Conservation (phyloP, 441 rosid genomes). For the Bruguiera hainesii region DNA sequence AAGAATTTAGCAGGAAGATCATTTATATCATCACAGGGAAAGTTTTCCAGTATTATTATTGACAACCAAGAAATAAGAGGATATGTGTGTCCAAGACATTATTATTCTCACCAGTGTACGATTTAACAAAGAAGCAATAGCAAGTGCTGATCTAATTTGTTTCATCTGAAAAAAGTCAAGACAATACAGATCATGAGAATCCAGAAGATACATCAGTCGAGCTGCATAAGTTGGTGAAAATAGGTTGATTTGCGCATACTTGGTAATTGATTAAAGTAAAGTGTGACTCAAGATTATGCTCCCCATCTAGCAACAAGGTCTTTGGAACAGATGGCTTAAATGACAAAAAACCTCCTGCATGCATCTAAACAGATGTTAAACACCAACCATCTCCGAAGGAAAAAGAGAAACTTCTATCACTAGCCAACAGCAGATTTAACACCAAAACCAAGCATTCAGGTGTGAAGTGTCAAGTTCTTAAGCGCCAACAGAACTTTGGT, state of each 20-base stretch:
- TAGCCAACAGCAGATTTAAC: not conserved
- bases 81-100: slow-evolving; percentile 3
- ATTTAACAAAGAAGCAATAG: slow-evolving; percentile 78
- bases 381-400: slow-evolving; percentile 8
- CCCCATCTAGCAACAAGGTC: slow-evolving; percentile 77
- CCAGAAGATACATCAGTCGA: slow-evolving; percentile 13
- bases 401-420: slow-evolving; percentile 14
- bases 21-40: not conserved
- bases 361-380: slow-evolving; percentile 24
- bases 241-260: slow-evolving; percentile 41
- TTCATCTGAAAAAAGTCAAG: slow-evolving; percentile 55
- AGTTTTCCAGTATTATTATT: not conserved
- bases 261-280: slow-evolving; percentile 82
- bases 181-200: slow-evolving; percentile 25
- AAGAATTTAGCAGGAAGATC: no score
- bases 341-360: slow-evolving; percentile 88
- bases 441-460: slow-evolving; percentile 1
- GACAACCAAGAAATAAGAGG: not conserved
- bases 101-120: slow-evolving; percentile 82
- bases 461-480: slow-evolving; percentile 2
- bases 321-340: slow-evolving; percentile 91
- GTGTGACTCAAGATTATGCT: slow-evolving; percentile 74
- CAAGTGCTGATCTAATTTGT: slow-evolving; percentile 90
- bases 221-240: slow-evolving; percentile 17
- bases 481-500: not conserved